phyloP scores from a whole-genome alignment of 2,329 filamentous ascomycete species.

The Aspergillus tanneri region DNA sequence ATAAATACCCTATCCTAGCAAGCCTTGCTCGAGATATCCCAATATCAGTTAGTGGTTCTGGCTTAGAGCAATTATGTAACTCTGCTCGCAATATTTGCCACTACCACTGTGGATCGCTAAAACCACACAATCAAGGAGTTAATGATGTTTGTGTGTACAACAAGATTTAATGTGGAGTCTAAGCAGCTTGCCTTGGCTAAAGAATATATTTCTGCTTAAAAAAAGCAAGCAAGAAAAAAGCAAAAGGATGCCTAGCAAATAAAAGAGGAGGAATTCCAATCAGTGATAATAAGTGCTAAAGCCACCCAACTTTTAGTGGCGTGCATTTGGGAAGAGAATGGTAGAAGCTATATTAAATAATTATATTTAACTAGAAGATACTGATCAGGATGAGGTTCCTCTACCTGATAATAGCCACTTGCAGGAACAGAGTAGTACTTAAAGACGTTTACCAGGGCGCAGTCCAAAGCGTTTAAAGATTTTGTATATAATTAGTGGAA shows the following conservation, averaged over 20 bases:
- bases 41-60: too few species aligned
- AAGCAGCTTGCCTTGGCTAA: neutral
- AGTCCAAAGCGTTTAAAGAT: neutral
- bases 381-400: neutral
- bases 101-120: too few species aligned
- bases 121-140: neutral
- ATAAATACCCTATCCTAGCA: constrained; percentile 3
- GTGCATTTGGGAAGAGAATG: neutral
- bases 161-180: neutral
- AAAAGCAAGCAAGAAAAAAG: neutral
- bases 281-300: neutral
- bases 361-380: neutral
- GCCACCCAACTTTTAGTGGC: neutral
- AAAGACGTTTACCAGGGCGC: neutral
- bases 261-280: neutral
- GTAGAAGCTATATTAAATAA: neutral
- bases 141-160: neutral
- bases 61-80: too few species aligned
- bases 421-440: neutral
- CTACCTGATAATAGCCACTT: neutral
- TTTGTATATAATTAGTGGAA: neutral
- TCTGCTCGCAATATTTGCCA: too few species aligned
- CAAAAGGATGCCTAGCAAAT: neutral
- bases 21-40: constrained; percentile 6
- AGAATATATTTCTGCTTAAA: neutral